Evolutionary conservation across 352 stramenopile species (phyloP).

Genomic region (Phytophthora idaei): DNA sequence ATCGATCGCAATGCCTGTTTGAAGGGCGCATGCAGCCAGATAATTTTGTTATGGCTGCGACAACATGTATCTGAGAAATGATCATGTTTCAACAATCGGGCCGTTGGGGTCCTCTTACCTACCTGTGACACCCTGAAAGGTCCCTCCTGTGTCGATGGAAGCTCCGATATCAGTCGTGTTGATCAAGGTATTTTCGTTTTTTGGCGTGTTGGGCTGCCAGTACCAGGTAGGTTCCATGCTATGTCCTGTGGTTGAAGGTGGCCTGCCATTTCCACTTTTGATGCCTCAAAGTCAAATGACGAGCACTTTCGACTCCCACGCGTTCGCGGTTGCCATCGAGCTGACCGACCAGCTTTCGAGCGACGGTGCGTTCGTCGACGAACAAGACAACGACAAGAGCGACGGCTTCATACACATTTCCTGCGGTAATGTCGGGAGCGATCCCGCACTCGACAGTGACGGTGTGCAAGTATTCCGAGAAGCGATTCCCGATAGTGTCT

Average conservation of each 20-base stretch:
- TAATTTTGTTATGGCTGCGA: constrained; percentile 15
- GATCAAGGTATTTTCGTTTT: too few species aligned
- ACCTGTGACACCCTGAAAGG: not conserved
- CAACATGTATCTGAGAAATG: constrained; percentile 28
- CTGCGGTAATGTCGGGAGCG: not conserved
- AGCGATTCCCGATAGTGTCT: constrained; percentile 3
- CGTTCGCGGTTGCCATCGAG: constrained; percentile 23
- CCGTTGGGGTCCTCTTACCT: not conserved
- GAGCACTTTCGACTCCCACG: constrained; percentile 15
- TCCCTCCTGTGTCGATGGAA: not conserved
- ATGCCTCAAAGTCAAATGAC: constrained; percentile 9
- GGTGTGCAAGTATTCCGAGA: constrained; percentile 1
- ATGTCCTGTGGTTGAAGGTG: not conserved
- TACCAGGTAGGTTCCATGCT: too few species aligned
- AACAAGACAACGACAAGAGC: not conserved
- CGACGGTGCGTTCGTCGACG: constrained; percentile 26
- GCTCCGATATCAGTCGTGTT: not conserved
- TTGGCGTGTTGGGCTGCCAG: too few species aligned
- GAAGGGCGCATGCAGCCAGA: constrained; percentile 7
- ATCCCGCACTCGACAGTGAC: constrained; percentile 1
- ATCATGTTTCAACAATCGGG: not conserved
- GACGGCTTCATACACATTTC: not conserved
- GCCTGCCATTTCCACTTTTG: constrained; percentile 11
- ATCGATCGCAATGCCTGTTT: not conserved
- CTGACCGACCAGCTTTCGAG: constrained; percentile 25